Evolutionary conservation across 1,139 yeast species (phyloP).

Genomic region (Starmera stellimalicola): DNA sequence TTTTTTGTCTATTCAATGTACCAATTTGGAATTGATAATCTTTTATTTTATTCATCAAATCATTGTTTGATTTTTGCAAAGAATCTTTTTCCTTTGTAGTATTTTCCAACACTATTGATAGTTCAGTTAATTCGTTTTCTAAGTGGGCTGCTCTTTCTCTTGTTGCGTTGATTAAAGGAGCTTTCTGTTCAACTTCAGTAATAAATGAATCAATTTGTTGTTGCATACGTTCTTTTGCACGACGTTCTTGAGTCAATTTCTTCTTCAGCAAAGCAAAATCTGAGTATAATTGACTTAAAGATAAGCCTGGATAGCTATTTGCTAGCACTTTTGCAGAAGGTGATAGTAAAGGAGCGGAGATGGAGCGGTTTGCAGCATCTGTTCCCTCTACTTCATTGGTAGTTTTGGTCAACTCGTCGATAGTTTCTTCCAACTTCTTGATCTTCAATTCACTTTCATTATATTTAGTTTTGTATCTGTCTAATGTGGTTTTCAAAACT

Average conservation of each 20-base stretch:
- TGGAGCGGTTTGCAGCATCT: constrained; percentile 6
- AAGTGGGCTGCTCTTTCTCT: constrained; percentile 40
- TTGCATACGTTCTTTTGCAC: constrained; percentile 64
- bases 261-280: constrained; percentile 60
- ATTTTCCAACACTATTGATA: constrained; percentile 37
- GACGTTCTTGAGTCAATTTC: constrained; percentile 59
- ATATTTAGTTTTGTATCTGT: constrained; percentile 22
- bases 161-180: constrained; percentile 70
- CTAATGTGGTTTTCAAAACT: constrained; percentile 24
- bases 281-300: constrained; percentile 58
- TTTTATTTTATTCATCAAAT: constrained; percentile 22
- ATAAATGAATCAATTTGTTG: constrained; percentile 63
- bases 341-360: constrained; percentile 21
- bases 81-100: constrained; percentile 32
- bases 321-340: constrained; percentile 38
- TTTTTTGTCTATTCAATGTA: constrained; percentile 44
- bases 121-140: constrained; percentile 43
- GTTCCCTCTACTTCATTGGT: no score
- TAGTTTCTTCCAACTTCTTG: constrained; percentile 32
- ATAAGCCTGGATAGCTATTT: constrained; percentile 42
- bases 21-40: constrained; percentile 29
- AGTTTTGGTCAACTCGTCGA: constrained; percentile 28
- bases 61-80: constrained; percentile 21
- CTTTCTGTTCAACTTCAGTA: constrained; percentile 67
- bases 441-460: constrained; percentile 23